Conservation (phyloP, 495 filamentous ascomycete species). For the Podospora fimiseda region DNA sequence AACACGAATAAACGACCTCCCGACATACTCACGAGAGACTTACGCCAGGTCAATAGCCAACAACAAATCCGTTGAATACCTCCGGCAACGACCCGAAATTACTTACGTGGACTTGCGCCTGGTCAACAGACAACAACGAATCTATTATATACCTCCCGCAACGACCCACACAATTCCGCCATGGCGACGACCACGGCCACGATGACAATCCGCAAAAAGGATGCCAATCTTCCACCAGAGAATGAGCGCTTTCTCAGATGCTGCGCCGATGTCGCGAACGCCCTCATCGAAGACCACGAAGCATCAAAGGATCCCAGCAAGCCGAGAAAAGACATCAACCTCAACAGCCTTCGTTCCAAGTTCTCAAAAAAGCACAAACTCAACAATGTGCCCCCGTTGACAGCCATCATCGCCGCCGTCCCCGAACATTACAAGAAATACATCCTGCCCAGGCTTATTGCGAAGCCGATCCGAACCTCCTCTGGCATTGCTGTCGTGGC, state of each 20-base stretch:
- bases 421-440: constrained; percentile 99
- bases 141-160: background rate
- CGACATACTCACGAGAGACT: too few species aligned
- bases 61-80: too few species aligned
- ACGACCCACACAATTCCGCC: background rate
- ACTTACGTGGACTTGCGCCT: too few species aligned
- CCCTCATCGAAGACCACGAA: constrained; percentile 90
- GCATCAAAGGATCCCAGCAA: constrained; percentile 61
- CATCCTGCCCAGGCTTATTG: constrained; percentile 88
- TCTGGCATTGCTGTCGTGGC: constrained; percentile 98
- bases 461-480: constrained; percentile 92
- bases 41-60: too few species aligned
- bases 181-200: constrained; percentile 43
- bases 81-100: too few species aligned
- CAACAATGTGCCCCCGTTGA: constrained; percentile 78
- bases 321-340: constrained; percentile 79
- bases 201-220: constrained; percentile 46
- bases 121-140: too few species aligned
- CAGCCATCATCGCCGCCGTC: constrained; percentile 93
- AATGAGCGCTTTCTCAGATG: constrained; percentile 89
- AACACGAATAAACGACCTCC: too few species aligned
- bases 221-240: constrained; percentile 73
- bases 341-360: constrained; percentile 82
- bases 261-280: constrained; percentile 90
- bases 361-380: constrained; percentile 88